Evolutionary conservation across 2,329 filamentous ascomycete species (phyloP), one percentile per base, ranked within the genome.

Genomic region (Aspergillus sp.): DNA sequence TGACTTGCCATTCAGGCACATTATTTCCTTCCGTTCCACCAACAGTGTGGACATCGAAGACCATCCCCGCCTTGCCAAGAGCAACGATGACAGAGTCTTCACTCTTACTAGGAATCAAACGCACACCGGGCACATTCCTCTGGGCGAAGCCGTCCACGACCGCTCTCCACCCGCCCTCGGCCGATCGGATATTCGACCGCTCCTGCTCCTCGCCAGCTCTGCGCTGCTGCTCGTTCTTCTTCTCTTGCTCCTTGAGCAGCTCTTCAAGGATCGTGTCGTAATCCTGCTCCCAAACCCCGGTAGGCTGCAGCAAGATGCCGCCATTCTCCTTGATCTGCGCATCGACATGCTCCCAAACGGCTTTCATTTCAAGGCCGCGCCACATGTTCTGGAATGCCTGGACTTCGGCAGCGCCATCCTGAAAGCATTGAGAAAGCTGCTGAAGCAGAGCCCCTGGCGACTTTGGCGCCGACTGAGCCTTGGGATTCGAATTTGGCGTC

Each of bases 201-300:
- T 76, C 71, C 14, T 61, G 47, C n/a, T 74, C 66, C 55, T 76
- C 73, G 42, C 70, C 61, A 7, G 67, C 65, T 18, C 57, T 66
- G 56, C 60, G 58, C 26, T 61, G 60, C 29, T 68, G 63, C n/a
- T 73, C 69, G 51, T 68, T 64, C 59, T 69, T 67, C 3, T 24
- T 53, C 22, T 65, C 59, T 47, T 78, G 71, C 18, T 71, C 65
- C 26, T 68, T 63, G 26, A 67, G 61, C 26, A 78, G 62, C 10
- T 72, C 66, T 52, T 70, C 67, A 2, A 76, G 63, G 14, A 79
- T 61, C 4, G 62, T 61, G 36, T 68, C 71, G 49, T 81, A 81
- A 59, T 80, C 76, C 18, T 68, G 63, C 36, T 75, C 71, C 78
- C 78, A 80, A 42, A 75, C 68, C 7, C 74, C 73, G 0, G 66